These are phyloP conservation scores for Hypoxylon perforatum DNA, from an alignment of 495 filamentous ascomycete genomes.

Conservation along the genomic window DNA sequence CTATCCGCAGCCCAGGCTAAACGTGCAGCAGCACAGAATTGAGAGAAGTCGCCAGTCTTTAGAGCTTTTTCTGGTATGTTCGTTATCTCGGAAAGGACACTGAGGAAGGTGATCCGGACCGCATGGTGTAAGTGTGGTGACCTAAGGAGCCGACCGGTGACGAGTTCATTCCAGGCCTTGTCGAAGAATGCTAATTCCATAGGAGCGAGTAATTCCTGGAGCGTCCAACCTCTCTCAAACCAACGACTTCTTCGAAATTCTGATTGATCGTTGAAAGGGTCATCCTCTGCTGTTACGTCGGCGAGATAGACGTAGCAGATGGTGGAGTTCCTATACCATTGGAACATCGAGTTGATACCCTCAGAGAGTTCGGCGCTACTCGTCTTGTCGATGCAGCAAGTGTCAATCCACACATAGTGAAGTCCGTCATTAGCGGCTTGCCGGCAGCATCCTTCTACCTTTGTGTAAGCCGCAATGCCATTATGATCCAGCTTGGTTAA, in stretches of 20 bases:
- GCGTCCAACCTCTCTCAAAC: slow-evolving; percentile 28
- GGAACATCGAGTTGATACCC: slow-evolving; percentile 56
- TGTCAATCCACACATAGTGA: slow-evolving; percentile 31
- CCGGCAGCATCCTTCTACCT: no score
- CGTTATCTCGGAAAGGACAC: no score
- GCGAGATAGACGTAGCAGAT: slow-evolving; percentile 28
- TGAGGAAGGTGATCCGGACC: no score
- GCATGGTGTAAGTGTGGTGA: no score
- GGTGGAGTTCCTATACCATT: slow-evolving; percentile 28
- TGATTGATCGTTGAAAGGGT: slow-evolving; percentile 9
- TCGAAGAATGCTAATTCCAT: slow-evolving; percentile 24
- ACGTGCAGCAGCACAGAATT: no score
- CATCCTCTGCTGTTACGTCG: slow-evolving; percentile 30
- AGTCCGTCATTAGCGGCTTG: no score
- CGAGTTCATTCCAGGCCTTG: slow-evolving; percentile 12
- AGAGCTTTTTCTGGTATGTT: no score
- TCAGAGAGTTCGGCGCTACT: slow-evolving; percentile 28
- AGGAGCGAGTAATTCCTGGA: slow-evolving; percentile 25
- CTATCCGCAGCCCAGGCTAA: no score
- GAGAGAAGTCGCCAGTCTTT: no score
- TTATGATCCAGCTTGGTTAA: no score
- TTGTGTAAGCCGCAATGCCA: no score
- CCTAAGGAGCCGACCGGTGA: no score
- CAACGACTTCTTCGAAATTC: slow-evolving; percentile 24
- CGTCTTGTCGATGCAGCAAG: slow-evolving; percentile 32